A percentile compares a stretch with the other conserved stretches of the same genome.
These are phyloP conservation scores for Phaeolepiota aurea DNA, from an alignment of 768 basidiomycete genomes.

Conservation along the genomic window DNA sequence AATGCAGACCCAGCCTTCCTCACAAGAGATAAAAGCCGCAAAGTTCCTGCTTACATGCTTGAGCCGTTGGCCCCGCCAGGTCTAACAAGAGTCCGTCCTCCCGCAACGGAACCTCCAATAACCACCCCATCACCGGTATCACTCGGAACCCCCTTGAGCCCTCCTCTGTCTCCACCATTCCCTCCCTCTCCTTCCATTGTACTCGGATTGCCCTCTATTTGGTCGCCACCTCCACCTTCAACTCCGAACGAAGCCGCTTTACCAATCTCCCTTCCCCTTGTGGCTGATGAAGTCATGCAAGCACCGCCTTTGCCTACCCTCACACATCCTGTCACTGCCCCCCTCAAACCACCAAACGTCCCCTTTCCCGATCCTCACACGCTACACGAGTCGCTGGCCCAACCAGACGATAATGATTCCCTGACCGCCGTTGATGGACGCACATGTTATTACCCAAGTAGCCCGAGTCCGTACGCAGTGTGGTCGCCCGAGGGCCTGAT, in stretches of 20 bases:
- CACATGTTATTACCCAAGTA: not conserved
- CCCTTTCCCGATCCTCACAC: too few relatives aligned
- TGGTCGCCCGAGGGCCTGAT: not conserved
- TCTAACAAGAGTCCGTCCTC: not conserved
- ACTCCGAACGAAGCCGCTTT: not conserved
- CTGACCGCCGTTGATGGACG: not conserved
- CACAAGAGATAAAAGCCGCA: too few relatives aligned
- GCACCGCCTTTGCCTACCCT: not conserved
- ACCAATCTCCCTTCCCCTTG: not conserved
- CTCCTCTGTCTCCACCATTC: not conserved
- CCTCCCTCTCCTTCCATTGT: not conserved
- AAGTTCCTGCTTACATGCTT: constrained; percentile 1
- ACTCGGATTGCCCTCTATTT: not conserved
- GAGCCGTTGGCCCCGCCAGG: constrained; percentile 1
- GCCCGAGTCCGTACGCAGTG: not conserved
- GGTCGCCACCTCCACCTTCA: not conserved
- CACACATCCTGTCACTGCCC: not conserved
- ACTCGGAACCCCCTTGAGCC: not conserved
- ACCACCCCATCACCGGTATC: not conserved
- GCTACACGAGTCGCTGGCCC: not conserved
- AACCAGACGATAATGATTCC: not conserved
- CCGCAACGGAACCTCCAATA: not conserved
- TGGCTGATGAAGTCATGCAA: not conserved
- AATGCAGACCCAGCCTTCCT: too few relatives aligned
- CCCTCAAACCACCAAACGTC: not conserved